A percentile compares a stretch with the other conserved stretches of the same genome.
These are phyloP conservation scores for Mycena crocata DNA, from an alignment of 768 basidiomycete genomes.

Conservation along the genomic window DNA sequence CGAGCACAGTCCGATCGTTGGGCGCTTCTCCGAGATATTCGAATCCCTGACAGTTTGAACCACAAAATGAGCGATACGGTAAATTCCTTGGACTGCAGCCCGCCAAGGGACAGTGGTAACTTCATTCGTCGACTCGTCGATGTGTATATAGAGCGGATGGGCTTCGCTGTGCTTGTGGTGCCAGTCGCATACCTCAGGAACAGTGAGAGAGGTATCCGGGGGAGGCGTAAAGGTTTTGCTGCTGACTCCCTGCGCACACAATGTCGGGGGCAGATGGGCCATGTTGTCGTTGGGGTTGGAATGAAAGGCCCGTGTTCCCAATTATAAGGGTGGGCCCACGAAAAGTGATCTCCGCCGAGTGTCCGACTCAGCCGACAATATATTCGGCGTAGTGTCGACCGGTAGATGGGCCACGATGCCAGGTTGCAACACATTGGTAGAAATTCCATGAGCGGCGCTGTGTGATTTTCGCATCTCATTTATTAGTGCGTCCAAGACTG, in stretches of 20 bases:
- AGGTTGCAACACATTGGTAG: no score
- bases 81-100: conserved; percentile 10
- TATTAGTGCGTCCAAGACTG: no score
- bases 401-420: no score
- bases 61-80: conserved; percentile 4
- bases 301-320: no score
- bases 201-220: not conserved
- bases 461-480: no score
- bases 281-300: no score
- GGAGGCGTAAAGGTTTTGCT: conserved; percentile 10
- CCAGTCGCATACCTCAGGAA: conserved; percentile 8
- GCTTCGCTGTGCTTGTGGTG: conserved; percentile 8
- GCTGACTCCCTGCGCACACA: not conserved
- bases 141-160: conserved; percentile 3
- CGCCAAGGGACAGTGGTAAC: not conserved
- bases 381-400: no score
- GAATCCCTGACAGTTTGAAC: not conserved
- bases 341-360: no score
- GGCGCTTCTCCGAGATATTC: conserved; percentile 4
- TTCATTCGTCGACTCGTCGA: conserved; percentile 2
- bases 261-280: conserved; percentile 1
- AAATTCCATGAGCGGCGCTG: no score
- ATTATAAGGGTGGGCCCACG: no score
- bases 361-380: no score
- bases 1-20: conserved; percentile 10